A percentile compares a stretch with the other conserved stretches of the same genome.
These are phyloP conservation scores for Diutina mesorugosa DNA, from an alignment of 1,139 yeast species.

Conservation along the genomic window DNA sequence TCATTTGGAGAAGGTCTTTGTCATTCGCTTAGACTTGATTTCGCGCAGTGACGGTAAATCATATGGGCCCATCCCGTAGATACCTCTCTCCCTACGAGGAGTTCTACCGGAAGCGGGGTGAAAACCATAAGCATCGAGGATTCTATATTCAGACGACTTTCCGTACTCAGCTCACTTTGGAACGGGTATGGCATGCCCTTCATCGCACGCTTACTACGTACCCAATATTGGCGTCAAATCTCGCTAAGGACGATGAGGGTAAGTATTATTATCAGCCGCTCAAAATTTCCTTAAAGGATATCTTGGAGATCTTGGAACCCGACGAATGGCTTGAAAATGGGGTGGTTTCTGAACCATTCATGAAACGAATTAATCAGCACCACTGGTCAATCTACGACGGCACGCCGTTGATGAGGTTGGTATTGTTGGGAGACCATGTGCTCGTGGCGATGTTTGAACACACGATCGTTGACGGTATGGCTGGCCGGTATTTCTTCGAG, in stretches of 20 bases:
- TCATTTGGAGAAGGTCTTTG: no score
- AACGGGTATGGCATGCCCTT: slow-evolving; percentile 16
- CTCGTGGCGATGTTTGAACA: not conserved
- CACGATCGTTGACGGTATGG: not conserved
- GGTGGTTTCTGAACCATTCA: slow-evolving; percentile 14
- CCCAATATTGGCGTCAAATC: slow-evolving; percentile 21
- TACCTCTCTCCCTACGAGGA: slow-evolving; percentile 23
- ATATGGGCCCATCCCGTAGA: slow-evolving; percentile 3
- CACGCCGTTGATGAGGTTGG: not conserved
- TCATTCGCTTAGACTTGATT: not conserved
- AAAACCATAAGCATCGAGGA: slow-evolving; percentile 16
- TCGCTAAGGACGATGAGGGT: slow-evolving; percentile 10
- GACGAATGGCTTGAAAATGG: slow-evolving; percentile 7
- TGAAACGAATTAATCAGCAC: slow-evolving; percentile 13
- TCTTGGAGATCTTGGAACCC: slow-evolving; percentile 10
- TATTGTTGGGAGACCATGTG: not conserved
- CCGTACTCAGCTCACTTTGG: slow-evolving; percentile 11
- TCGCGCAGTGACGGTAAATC: not conserved
- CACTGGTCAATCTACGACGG: not conserved
- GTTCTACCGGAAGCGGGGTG: slow-evolving; percentile 22
- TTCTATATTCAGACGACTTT: slow-evolving; percentile 26
- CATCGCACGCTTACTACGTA: slow-evolving; percentile 22
- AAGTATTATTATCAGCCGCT: slow-evolving; percentile 15
- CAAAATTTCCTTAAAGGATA: slow-evolving; percentile 12
- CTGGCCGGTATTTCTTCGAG: not conserved